Conservation (phyloP, 1,284 basidiomycete genomes). For the Tilletia walkeri region DNA sequence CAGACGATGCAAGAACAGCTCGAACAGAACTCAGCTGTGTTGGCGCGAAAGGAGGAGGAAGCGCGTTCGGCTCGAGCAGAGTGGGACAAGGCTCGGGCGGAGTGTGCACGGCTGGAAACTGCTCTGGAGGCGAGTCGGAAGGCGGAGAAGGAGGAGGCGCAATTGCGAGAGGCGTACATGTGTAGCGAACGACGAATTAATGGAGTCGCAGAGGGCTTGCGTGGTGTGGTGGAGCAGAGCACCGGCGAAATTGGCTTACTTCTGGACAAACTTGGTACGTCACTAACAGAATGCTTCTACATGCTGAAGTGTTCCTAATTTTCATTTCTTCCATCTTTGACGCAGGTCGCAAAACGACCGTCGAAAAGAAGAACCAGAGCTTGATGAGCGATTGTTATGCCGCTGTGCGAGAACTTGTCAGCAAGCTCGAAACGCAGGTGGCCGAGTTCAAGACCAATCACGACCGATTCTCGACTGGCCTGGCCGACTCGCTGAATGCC, state of each 20-base stretch:
- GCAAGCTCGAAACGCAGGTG: conserved; percentile 64
- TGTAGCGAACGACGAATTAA: conserved; percentile 72
- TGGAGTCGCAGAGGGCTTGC: conserved; percentile 69
- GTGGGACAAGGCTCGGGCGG: conserved; percentile 33
- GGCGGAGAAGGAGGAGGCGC: conserved; percentile 59
- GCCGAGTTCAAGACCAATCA: conserved; percentile 67
- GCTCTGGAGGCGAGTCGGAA: background rate
- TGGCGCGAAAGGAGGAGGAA: conserved; percentile 48
- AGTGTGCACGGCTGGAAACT: too few relatives aligned
- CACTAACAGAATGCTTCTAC: background rate
- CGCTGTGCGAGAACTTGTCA: conserved; percentile 62
- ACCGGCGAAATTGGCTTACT: conserved; percentile 71
- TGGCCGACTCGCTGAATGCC: conserved; percentile 51
- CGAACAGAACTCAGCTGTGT: conserved; percentile 51
- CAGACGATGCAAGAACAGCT: conserved; percentile 51
- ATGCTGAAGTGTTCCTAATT: too few relatives aligned
- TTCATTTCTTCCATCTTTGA: background rate
- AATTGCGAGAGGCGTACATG: conserved; percentile 70
- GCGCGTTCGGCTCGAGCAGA: conserved; percentile 34
- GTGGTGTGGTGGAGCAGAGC: conserved; percentile 68
- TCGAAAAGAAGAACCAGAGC: conserved; percentile 68
- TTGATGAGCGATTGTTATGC: conserved; percentile 67
- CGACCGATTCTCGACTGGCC: conserved; percentile 61
- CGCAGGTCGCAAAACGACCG: conserved; percentile 58
- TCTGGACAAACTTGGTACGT: conserved; percentile 78